A percentile compares a stretch with the other conserved stretches of the same genome.
Conservation (phyloP, 225 moss, liverwort and hornwort species). For the Neckera pumila region DNA sequence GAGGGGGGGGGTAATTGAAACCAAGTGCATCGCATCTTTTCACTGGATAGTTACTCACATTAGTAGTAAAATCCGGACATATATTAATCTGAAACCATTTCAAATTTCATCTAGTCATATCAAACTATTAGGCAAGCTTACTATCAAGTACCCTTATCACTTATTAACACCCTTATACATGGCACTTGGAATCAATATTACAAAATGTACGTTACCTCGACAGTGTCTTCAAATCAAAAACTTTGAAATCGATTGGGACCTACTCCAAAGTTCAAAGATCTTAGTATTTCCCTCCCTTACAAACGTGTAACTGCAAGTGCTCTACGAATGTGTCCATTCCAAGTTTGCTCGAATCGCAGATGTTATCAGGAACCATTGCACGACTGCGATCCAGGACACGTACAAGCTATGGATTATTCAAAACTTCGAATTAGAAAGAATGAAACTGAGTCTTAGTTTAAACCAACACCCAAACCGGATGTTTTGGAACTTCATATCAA, state of each 20-base stretch:
- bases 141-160: no score
- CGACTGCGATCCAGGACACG: not conserved
- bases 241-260: not conserved
- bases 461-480: not conserved
- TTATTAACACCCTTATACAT: no score
- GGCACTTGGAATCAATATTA: no score
- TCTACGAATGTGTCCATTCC: not conserved
- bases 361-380: not conserved
- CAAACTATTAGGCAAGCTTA: not conserved
- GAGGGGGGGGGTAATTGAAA: no score
- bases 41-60: no score
- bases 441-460: no score
- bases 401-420: not conserved
- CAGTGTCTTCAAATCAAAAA: not conserved
- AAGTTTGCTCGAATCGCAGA: not conserved
- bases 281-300: not conserved
- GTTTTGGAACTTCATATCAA: no score
- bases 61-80: no score
- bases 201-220: not conserved
- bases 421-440: not conserved
- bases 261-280: not conserved
- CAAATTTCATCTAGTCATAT: not conserved
- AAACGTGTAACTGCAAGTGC: not conserved
- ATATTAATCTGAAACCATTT: not conserved
- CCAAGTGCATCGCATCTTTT: no score